A percentile compares a stretch with the other conserved stretches of the same genome.
Evolutionary conservation across 2,329 filamentous ascomycete genomes (phyloP).

Genomic region (Apiospora hydei): DNA sequence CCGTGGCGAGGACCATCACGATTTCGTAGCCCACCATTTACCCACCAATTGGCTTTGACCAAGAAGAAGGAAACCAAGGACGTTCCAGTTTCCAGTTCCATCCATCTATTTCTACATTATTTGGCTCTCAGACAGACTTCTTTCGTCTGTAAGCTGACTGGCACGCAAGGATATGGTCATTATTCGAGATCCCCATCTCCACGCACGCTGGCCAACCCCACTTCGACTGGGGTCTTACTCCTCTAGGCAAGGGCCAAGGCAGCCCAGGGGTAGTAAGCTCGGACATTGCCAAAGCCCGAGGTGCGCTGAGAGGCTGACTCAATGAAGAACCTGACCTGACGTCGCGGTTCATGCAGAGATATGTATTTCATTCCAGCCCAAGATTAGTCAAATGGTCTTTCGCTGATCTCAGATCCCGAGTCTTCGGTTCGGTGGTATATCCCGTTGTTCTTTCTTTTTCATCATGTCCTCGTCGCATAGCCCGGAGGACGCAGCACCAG

Average conservation of each 20-base stretch:
- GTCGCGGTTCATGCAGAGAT: not conserved
- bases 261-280: not conserved
- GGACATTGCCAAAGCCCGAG: constrained; percentile 19
- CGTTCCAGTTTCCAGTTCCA: not conserved
- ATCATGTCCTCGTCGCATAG: not conserved
- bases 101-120: not conserved
- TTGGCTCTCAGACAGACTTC: not conserved
- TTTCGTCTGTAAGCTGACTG: not conserved
- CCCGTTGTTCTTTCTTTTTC: not conserved
- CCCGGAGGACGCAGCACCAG: not conserved
- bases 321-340: not conserved
- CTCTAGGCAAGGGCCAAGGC: not conserved
- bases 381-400: not conserved
- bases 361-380: not conserved
- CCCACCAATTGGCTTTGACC: not conserved
- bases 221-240: not conserved
- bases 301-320: not conserved
- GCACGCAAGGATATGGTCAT: not conserved
- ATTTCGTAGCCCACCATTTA: not conserved
- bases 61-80: not conserved
- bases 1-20: not conserved
- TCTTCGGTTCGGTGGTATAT: not conserved
- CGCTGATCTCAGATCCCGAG: not conserved
- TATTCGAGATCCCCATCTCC: not conserved
- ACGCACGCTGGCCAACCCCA: not conserved